Percentiles rank a stretch among this genome's conserved stretches.
Evolutionary conservation across 164 flowering plant species (phyloP).

Genomic region (Buxus sempervirens): DNA sequence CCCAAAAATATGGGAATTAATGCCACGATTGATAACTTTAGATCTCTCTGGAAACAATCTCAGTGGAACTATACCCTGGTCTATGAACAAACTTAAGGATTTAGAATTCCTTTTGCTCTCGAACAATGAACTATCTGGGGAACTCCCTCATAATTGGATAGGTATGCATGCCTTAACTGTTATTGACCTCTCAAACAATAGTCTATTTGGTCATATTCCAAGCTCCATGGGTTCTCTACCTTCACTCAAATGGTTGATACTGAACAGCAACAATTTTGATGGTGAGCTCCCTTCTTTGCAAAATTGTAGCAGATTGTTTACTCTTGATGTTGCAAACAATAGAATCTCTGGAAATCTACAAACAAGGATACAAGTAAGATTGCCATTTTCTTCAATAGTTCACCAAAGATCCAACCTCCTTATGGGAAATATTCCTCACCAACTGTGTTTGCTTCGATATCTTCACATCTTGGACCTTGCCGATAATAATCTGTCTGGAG

Average conservation of each 20-base stretch:
- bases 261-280: conserved; percentile 22
- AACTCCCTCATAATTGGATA: conserved; percentile 22
- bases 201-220: conserved; percentile 32
- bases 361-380: conserved; percentile 11
- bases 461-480: conserved; percentile 23
- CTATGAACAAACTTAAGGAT: not conserved
- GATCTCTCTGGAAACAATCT: conserved; percentile 14
- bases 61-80: conserved; percentile 28
- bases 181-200: conserved; percentile 23
- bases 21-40: conserved; percentile 7
- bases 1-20: conserved; percentile 8
- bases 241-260: conserved; percentile 3
- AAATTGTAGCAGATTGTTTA: conserved; percentile 9
- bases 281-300: conserved; percentile 29
- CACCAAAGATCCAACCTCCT: conserved; percentile 15
- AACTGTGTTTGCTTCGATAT: conserved; percentile 15
- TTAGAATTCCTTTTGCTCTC: conserved; percentile 13
- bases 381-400: not conserved
- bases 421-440: conserved; percentile 20
- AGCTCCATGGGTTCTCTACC: conserved; percentile 12
- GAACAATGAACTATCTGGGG: conserved; percentile 23
- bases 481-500: conserved; percentile 22
- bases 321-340: conserved; percentile 27
- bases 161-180: not conserved
- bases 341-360: conserved; percentile 26